Base-by-base conservation (phyloP, 306 rosid species). In the Sicyos baderoa region DNA sequence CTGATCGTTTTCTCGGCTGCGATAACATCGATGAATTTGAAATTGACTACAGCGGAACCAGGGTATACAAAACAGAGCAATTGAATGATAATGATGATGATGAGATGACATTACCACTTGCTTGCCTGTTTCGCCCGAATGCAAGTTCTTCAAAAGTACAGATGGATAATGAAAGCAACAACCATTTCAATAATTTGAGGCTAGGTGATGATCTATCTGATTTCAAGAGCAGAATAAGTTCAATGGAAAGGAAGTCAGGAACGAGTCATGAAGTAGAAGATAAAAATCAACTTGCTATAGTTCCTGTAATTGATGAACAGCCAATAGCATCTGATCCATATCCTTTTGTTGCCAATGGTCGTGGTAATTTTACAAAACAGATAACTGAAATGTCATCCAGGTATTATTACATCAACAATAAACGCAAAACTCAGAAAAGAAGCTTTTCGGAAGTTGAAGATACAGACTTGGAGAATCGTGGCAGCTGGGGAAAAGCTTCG, bases 1-100 rank as follows among this genome's bases (percentile, higher is more conserved):
- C 98, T 8, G 96, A 87, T 55, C 93, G 98, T 19, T 92, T 87
- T 78, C 74, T 89, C 74, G 98, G 89, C 23, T 84, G 83, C 62
- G 83, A 81, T 64, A 57, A 52, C 68, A 76, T 73, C 18, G 54
- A 84, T n/a, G 82, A 82, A 79, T 67, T 80, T 22, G 88, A 83
- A 69, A 77, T 87, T 81, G 96, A 95, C 61, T 74, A 50, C 72
- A 72, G 83, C 37, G 82, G 89, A 72, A 77, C 75, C 72, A 72
- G 80, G 80, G 85, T 87, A 59, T 84, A 80, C 71, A 85, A 74
- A 79, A 44, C 78, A 45, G 86, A 76, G 48, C 75, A 75, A 4
- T 63, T 49, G 54, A 70, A 70, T 71, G 96, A 86, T 37, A 7
- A 37, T 29, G 96, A 37, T 29, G 96, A 86, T 29, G 87, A 83